Base-by-base conservation (phyloP, 805 yeast species). In the Candida ulmi region DNA sequence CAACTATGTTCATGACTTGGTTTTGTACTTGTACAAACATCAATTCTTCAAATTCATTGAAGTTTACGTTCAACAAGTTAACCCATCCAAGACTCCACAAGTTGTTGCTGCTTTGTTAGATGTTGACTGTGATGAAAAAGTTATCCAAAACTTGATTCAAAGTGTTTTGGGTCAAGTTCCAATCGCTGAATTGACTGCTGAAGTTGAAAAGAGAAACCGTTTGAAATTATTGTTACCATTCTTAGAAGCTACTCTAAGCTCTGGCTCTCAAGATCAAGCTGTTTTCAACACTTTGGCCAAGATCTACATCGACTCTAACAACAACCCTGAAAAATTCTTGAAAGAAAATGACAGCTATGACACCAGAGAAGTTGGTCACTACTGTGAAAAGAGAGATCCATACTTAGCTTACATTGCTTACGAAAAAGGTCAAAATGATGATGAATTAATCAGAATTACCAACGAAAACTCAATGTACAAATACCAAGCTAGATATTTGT, bases 371-470 rank as follows among this genome's bases (percentile, higher is more conserved):
- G 97, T 93, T 50, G 99, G 99, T 72, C 88, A 80, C 61, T 93
- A 93, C 72, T 93, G 99, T 74, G 99, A 93, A 68, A 91, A 87
- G 78, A 85, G 99, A 66, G 99, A 93, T 59, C 99, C 99, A 46
- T 93, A 88, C 68, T 72, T 93, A 61, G 99, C 99, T 23, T 93
- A 88, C 65, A 93, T 93, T 66, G 95, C 96, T 38, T 93, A 93
- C 65, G 95, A 95, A 45, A 91, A 90, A 68, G 99, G 99, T 59
- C 71, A 74, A 39, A 90, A 91, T 55, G 96, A 93, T 61, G 82
- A 72, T 42, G 99, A 93, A 62, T 76, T 93, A 57, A 78, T 93
- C 55, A 73, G 77, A 58, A 88, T 93, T 63, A 93, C 99, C 50
- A 93, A 93, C 63, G 98, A 93, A 58, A 93, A 93, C 63, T 78